Base-by-base conservation (phyloP, 2,329 filamentous ascomycete genomes). In the Lithohypha guttulata region DNA sequence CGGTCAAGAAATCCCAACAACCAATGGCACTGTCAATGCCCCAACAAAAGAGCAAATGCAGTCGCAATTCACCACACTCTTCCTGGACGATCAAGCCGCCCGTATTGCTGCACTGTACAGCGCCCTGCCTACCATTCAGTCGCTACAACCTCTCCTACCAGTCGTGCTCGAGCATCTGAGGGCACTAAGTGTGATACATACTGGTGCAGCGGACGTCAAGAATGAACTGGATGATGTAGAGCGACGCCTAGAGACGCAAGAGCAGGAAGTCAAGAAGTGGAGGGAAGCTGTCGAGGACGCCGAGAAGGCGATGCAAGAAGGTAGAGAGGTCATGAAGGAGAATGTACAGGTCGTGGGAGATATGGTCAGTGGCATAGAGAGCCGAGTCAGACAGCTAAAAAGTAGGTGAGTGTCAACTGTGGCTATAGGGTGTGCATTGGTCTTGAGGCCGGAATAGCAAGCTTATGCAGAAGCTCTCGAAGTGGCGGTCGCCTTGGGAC, bases 51-150 rank as follows among this genome's bases (percentile, higher is more conserved):
- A 13, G 3, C 19, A 23, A 11, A 37, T 48, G 7, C 44, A 48
- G 17, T 42, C 42, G 9, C 28, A 42, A 22, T 32, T 30, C 33
- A 40, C 42, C 2, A 13, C 26, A 26, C 39, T 52, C 68, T 79
- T 47, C 64, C 70, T 51, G 26, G 61, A 63, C 6, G 85, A 93
- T 51, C 82, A 93, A 52, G 72, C 78, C 27, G 72, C 83, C 38
- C 94, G 94, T 58, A 82, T 98, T 57, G 91, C 93, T 49, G 84
- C 87, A 1, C 73, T 98, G 4, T 95, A 95, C 60, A 81, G 83
- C 1, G 84, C 85, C 2, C 66, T 98, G 11, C 81, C 86, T 1
- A 91, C 84, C 0, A 91, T 98, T 42, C 86, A 94, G 60, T 82
- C 73, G 41, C 69, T 98, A 6, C 73, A 84, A 4, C 91, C 91